A percentile compares a stretch with the other conserved stretches of the same genome.
Evolutionary conservation across 176 grass and related monocot species (phyloP).

Genomic region (Cocos nucifera): DNA sequence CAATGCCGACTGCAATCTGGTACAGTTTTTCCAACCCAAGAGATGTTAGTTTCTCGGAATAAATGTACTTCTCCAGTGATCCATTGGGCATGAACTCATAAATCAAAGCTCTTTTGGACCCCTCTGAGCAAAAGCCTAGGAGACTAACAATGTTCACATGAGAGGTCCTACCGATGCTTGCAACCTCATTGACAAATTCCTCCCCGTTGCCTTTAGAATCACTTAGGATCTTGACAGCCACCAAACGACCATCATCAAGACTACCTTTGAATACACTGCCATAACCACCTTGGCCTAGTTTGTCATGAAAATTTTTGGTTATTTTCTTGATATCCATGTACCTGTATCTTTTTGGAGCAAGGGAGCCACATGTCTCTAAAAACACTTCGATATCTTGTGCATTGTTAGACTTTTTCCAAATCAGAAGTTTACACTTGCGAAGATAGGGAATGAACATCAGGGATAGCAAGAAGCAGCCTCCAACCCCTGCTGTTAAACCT

Average conservation of each 20-base stretch:
- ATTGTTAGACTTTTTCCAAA: not conserved
- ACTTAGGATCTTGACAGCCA: slow-evolving; percentile 5
- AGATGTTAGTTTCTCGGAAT: slow-evolving; percentile 15
- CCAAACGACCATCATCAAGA: not conserved
- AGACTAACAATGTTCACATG: slow-evolving; percentile 2
- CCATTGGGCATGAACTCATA: slow-evolving; percentile 61
- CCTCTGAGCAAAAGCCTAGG: not conserved
- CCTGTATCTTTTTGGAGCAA: slow-evolving; percentile 31
- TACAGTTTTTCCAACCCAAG: slow-evolving; percentile 40
- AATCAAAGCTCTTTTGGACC: slow-evolving; percentile 30
- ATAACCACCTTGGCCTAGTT: slow-evolving; percentile 52
- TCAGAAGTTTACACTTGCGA: not conserved
- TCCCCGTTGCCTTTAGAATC: not conserved
- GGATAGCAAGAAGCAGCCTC: slow-evolving; percentile 23
- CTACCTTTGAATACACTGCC: slow-evolving; percentile 31
- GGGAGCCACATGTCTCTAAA: slow-evolving; percentile 24
- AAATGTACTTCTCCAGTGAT: slow-evolving; percentile 52
- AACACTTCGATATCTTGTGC: slow-evolving; percentile 24
- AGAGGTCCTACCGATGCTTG: not conserved
- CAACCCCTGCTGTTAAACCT: too few species aligned
- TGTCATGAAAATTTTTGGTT: slow-evolving; percentile 33
- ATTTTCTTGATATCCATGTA: slow-evolving; percentile 48
- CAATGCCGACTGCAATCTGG: slow-evolving; percentile 51
- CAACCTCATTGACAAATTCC: slow-evolving; percentile 6
- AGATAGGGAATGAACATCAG: not conserved